Evolutionary conservation across 1,284 basidiomycete species (phyloP), one percentile per base, ranked within the genome.

Genomic region (Fomitopsis schrenkii): DNA sequence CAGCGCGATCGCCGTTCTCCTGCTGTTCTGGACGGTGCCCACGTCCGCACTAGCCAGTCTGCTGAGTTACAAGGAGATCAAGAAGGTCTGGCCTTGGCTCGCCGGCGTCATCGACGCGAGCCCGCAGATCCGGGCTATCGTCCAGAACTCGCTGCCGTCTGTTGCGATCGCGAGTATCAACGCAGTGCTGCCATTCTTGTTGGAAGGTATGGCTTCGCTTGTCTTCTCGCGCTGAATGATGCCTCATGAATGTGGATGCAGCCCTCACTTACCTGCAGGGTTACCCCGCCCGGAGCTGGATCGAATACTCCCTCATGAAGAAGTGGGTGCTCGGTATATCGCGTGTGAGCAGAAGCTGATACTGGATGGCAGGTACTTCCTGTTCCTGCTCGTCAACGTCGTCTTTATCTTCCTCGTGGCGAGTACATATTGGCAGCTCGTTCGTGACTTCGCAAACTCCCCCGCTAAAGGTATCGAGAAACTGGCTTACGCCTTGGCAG

Each of bases 361-460:
- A 33, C 14, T 15, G 33, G 14, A 3, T 26, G 28, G 26, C 67
- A 95, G 93, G 82, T 95, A 97, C 72, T 94, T 97, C 70, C 80
- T 99, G 50, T 98, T 98, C 79, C 83, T 99, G 0, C 83, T 99
- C 62, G 82, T 95, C 74, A 96, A 96, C 66, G 96, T 98, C 48
- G 90, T 99, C 36, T 97, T 98, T 76, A 94, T 98, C 66, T 98
- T 98, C 79, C 83, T 98, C 12, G 79, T 97, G 52, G 93, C 94
- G 0, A 91, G 88, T 55, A 95, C 95, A 0, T 95, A 95, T 70
- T 93, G 90, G 87, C 90, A 93, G 54, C 85, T 97, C 17, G 85
- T 95, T 5, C 86, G 87, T 46, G 94, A 97, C 71, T 79, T 97
- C 53, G 92, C 94, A 7, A 90, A 94, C 69, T 91, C 92, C 3